These are phyloP conservation scores for Candida mattraensis DNA, from an alignment of 805 yeast genomes.

Conservation along the genomic window DNA sequence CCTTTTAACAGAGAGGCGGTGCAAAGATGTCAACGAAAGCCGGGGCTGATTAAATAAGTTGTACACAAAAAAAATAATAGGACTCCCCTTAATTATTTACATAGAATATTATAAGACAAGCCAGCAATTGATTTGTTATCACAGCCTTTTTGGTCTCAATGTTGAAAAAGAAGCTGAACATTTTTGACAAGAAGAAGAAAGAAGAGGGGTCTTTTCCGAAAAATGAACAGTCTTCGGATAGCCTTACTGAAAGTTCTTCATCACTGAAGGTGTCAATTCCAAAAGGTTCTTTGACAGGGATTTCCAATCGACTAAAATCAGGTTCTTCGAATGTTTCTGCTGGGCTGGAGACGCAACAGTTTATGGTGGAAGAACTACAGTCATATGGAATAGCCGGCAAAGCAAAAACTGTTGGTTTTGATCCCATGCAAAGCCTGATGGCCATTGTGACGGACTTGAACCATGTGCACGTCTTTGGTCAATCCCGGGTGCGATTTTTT, in stretches of 20 bases:
- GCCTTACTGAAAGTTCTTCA: no score
- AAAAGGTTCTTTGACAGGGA: conserved; percentile 7
- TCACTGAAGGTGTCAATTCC: conserved; percentile 13
- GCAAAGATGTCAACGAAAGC: neutral
- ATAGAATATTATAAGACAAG: no score
- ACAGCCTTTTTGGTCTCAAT: conserved; percentile 11
- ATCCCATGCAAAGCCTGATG: conserved; percentile 82
- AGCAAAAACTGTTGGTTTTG: conserved; percentile 69
- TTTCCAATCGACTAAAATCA: conserved; percentile 16
- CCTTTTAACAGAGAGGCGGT: conserved; percentile 43
- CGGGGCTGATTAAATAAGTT: no score
- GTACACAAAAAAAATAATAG: no score
- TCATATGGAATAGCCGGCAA: conserved; percentile 64
- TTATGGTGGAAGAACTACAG: conserved; percentile 33
- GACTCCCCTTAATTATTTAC: no score
- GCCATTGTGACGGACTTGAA: conserved; percentile 77
- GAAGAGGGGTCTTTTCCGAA: conserved; percentile 3
- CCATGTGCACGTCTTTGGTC: conserved; percentile 79
- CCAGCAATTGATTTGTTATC: no score
- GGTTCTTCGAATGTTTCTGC: conserved; percentile 25
- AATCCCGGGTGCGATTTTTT: conserved; percentile 71
- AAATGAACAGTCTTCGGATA: no score
- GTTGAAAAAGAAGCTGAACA: conserved; percentile 21
- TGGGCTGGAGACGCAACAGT: conserved; percentile 31
- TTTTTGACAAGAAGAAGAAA: conserved; percentile 16